These are phyloP conservation scores for Cyclotella baltica DNA, from an alignment of 108 stramenopile species.

Conservation along the genomic window DNA sequence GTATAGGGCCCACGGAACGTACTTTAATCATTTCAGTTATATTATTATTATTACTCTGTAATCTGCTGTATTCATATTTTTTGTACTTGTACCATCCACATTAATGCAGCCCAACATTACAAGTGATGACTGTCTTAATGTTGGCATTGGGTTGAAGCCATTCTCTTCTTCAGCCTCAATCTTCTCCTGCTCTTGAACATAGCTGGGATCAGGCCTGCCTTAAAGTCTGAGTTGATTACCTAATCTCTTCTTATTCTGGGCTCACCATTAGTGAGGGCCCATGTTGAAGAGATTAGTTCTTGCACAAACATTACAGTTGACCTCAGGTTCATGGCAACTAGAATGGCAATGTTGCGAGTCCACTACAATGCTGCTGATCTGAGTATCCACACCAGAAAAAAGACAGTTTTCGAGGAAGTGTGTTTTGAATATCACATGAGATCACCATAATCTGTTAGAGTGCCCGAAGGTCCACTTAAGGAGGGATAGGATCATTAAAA, in stretches of 20 bases:
- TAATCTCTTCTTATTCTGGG: no score
- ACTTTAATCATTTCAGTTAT: no score
- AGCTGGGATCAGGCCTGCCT: no score
- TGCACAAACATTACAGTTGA: not conserved
- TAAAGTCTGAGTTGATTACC: no score
- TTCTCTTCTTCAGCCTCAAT: not conserved
- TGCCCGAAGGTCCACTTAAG: not conserved
- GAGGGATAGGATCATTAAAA: constrained; percentile 9
- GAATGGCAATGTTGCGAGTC: not conserved
- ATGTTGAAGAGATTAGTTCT: not conserved
- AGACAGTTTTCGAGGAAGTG: not conserved
- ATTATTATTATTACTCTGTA: no score
- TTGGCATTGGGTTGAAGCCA: not conserved
- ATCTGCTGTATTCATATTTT: not conserved
- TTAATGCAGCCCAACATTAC: not conserved
- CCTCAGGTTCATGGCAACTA: not conserved
- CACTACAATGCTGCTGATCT: not conserved
- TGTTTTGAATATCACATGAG: not conserved
- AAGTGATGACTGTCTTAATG: not conserved
- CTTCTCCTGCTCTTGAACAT: no score
- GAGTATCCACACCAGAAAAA: not conserved
- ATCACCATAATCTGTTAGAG: not conserved
- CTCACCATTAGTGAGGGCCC: no score
- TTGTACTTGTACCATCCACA: not conserved
- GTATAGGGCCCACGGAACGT: no score